phyloP scores from a whole-genome alignment of 495 filamentous ascomycete species.

The Aspergillus kassunensis region DNA sequence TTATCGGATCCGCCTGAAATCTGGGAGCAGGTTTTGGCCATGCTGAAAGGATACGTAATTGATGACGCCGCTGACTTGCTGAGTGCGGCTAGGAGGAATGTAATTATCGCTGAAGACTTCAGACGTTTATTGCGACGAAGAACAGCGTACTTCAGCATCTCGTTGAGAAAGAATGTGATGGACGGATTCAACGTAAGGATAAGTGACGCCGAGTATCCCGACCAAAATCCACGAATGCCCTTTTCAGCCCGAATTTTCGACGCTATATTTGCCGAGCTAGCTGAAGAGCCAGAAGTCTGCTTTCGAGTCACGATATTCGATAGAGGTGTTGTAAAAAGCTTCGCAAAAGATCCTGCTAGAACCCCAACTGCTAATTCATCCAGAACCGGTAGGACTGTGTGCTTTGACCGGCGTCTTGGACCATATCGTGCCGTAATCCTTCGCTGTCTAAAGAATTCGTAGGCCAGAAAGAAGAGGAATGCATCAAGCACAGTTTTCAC shows the following conservation, averaged over 20 bases:
- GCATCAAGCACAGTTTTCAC: slow-evolving; percentile 69
- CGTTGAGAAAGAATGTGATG: slow-evolving; percentile 81
- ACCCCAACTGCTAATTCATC: slow-evolving; percentile 79
- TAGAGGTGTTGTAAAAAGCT: slow-evolving; percentile 75
- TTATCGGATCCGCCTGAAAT: slow-evolving; percentile 28
- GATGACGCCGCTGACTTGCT: slow-evolving; percentile 77
- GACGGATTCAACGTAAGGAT: slow-evolving; percentile 83
- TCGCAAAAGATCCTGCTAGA: slow-evolving; percentile 71
- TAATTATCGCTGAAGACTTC: slow-evolving; percentile 49
- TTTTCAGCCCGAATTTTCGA: slow-evolving; percentile 63
- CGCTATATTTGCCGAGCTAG: slow-evolving; percentile 54
- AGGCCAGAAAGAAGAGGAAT: slow-evolving; percentile 83
- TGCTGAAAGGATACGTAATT: slow-evolving; percentile 81
- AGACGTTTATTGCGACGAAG: slow-evolving; percentile 48
- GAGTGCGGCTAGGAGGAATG: slow-evolving; percentile 73
- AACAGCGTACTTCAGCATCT: slow-evolving; percentile 57
- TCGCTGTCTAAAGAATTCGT: slow-evolving; percentile 63
- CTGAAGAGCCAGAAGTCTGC: slow-evolving; percentile 60
- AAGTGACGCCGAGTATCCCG: slow-evolving; percentile 78
- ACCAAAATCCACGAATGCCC: slow-evolving; percentile 79
- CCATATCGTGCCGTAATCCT: slow-evolving; percentile 48
- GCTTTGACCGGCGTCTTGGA: slow-evolving; percentile 31
- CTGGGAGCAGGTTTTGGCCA: slow-evolving; percentile 76
- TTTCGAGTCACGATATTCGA: slow-evolving; percentile 79
- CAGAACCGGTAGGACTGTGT: slow-evolving; percentile 51